A percentile compares a stretch with the other conserved stretches of the same genome.
These are phyloP conservation scores for Thelephora aurantiotincta DNA, from an alignment of 768 basidiomycete species.

Conservation along the genomic window DNA sequence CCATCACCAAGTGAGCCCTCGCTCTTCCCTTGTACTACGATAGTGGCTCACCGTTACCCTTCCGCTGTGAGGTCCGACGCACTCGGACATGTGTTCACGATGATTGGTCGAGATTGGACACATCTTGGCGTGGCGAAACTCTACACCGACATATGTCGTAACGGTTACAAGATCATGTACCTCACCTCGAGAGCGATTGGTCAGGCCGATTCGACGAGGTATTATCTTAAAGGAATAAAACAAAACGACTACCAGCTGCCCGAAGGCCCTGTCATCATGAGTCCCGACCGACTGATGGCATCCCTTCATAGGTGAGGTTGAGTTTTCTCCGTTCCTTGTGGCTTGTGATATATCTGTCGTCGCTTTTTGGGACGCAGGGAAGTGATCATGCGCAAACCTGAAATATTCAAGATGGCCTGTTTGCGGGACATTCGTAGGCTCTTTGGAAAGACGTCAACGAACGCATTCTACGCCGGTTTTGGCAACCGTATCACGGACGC, in stretches of 20 bases:
- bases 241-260: conserved; percentile 96
- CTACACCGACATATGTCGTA: conserved; percentile 88
- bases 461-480: conserved; percentile 93
- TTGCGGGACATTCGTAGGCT: conserved; percentile 86
- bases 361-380: conserved; percentile 38
- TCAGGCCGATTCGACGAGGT: conserved; percentile 91
- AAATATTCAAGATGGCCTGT: conserved; percentile 99
- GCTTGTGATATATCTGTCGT: neutral
- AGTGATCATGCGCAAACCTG: conserved; percentile 97
- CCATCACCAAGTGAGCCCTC: conserved; percentile 79
- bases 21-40: neutral
- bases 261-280: conserved; percentile 97
- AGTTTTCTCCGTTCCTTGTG: conserved; percentile 10
- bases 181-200: conserved; percentile 95
- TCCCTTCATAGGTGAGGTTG: conserved; percentile 73
- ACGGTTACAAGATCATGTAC: conserved; percentile 98
- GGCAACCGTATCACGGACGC: conserved; percentile 98
- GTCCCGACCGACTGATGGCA: conserved; percentile 88
- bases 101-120: conserved; percentile 98
- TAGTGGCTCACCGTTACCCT: neutral
- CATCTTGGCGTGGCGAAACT: conserved; percentile 94
- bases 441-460: conserved; percentile 58
- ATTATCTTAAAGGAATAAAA: conserved; percentile 88
- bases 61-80: conserved; percentile 66
- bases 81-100: conserved; percentile 89